Evolutionary conservation across 306 rosid genomes (phyloP), one percentile per base, ranked within the genome.

Genomic region (Vigna radiata): DNA sequence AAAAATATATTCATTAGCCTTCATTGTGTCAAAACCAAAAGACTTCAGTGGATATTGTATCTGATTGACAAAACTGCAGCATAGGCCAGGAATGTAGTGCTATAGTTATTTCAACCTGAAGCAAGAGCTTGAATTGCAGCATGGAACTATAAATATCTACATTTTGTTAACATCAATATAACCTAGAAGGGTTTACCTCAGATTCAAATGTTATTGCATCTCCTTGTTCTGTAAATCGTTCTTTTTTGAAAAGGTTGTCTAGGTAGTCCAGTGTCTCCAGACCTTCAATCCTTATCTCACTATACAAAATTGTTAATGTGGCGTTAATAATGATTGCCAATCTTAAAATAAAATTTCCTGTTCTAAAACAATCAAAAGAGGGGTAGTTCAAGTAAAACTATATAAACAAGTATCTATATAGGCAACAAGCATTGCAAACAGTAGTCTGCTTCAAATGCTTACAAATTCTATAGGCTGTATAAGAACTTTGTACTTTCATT

Each of bases 221-320:
- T 73, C 96, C 97, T 90, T 94, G 98, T 82, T 94, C 98, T 18
- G 97, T 94, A 74, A 94, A 90, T 29, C 98, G 93, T 81, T 94
- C 92, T 63, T 87, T 91, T 48, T 83, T 90, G 62, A 72, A 85
- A 61, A 91, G 97, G 83, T 91, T 86, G 89, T 94, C 97, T 36
- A 91, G 85, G 85, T 90, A 91, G 75, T 94, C 97, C 36, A 89
- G 90, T 48, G 98, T 94, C 87, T 94, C 98, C 78, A 94, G 83
- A 70, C 97, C 96, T 85, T 94, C 98, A 65, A 94, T 86, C 85
- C 98, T 86, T 84, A 94, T 92, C 89, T 94, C 97, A 70, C 98
- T 94, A 18, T 21, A 73, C 29, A 87, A 7, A 70, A 68, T 72
- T 17, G 76, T 68, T 31, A 66, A 50, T 54, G 19, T 77, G 33